These are phyloP conservation scores for Pelargonium australe DNA, from an alignment of 441 rosid species.

Conservation along the genomic window DNA sequence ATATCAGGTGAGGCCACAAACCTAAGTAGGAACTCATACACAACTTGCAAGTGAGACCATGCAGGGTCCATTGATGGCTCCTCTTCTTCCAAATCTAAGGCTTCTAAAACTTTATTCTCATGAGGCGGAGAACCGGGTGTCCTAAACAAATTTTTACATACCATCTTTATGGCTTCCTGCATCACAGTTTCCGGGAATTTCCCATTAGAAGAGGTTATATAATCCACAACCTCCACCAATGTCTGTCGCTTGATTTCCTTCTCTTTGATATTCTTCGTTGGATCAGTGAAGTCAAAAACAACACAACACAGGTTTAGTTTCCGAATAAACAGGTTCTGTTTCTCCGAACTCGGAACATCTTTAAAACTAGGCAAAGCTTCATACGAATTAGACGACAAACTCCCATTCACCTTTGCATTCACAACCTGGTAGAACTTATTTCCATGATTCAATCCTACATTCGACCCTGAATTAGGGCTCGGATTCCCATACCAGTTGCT, in stretches of 20 bases:
- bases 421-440: conserved; percentile 37
- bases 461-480: conserved; percentile 29
- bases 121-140: conserved; percentile 50
- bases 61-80: conserved; percentile 70
- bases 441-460: conserved; percentile 37
- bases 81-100: conserved; percentile 60
- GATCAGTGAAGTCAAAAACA: conserved; percentile 30
- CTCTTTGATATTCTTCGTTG: conserved; percentile 58
- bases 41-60: conserved; percentile 74
- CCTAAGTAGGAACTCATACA: conserved; percentile 58
- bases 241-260: conserved; percentile 77
- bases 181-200: conserved; percentile 51
- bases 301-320: conserved; percentile 45
- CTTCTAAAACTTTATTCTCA: conserved; percentile 51
- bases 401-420: conserved; percentile 50
- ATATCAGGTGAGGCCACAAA: conserved; percentile 68
- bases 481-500: conserved; percentile 32
- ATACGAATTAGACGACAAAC: conserved; percentile 31
- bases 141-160: conserved; percentile 52
- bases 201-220: conserved; percentile 56
- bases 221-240: conserved; percentile 71
- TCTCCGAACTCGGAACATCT: conserved; percentile 72
- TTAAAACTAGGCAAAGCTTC: conserved; percentile 78
- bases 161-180: conserved; percentile 56
- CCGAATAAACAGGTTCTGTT: conserved; percentile 51